Conservation (phyloP, 2,329 filamentous ascomycete species). For the Simplicillium aogashimaense region DNA sequence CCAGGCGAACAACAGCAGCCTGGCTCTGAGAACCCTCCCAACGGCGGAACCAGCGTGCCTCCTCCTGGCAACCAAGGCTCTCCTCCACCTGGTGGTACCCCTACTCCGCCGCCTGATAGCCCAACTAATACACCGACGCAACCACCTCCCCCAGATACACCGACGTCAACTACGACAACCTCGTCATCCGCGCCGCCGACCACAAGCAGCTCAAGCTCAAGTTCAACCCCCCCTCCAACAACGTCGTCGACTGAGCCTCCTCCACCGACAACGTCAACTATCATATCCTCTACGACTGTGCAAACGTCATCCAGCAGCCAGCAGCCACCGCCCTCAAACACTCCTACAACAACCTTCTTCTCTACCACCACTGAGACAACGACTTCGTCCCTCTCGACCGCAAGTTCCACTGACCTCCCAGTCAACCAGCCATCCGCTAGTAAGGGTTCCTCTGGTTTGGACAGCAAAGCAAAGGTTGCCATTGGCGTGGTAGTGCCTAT, state of each 20-base stretch:
- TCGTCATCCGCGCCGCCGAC: conserved; percentile 31
- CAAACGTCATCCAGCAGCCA: not conserved
- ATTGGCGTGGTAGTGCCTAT: conserved; percentile 93
- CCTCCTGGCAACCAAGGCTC: not conserved
- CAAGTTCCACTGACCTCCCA: conserved; percentile 14
- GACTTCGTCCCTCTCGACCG: conserved; percentile 16
- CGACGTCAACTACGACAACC: conserved; percentile 14
- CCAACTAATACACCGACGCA: not conserved
- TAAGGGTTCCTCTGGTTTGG: conserved; percentile 34
- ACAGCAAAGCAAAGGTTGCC: conserved; percentile 64
- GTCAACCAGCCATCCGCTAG: conserved; percentile 12
- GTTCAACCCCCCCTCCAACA: conserved; percentile 1
- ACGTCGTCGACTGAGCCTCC: not conserved
- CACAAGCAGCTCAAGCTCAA: conserved; percentile 27
- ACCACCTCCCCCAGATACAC: conserved; percentile 3
- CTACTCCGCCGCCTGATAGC: conserved; percentile 1
- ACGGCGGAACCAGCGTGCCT: too few species aligned
- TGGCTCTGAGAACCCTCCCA: too few species aligned
- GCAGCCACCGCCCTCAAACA: conserved; percentile 2
- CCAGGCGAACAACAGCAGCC: too few species aligned
- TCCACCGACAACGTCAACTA: not conserved
- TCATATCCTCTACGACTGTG: not conserved
- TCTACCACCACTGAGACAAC: conserved; percentile 7
- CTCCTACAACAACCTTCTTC: conserved; percentile 5
- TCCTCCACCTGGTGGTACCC: not conserved